Percentiles rank a stretch among this genome's conserved stretches.
These are phyloP conservation scores for Backusella westeae DNA, from an alignment of 192 early-diverging fungal species.

Conservation along the genomic window DNA sequence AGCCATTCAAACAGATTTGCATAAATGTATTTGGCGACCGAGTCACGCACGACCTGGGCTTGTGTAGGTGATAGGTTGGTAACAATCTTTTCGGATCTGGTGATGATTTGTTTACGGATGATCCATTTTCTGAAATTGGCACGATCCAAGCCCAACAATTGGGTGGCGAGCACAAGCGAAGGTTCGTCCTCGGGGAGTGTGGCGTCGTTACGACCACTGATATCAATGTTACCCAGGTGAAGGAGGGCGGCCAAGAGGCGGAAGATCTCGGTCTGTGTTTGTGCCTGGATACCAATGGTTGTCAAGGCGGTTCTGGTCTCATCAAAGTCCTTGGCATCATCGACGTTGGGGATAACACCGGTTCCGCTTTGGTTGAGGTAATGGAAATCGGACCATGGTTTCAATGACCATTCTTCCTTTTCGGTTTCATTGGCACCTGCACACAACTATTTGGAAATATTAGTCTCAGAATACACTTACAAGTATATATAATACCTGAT, in stretches of 20 bases:
- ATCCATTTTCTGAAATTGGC: conserved; percentile 93
- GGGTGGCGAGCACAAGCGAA: conserved; percentile 64
- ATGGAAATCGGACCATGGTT: conserved; percentile 73
- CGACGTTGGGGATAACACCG: conserved; percentile 79
- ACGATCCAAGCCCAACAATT: conserved; percentile 75
- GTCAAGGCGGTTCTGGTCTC: conserved; percentile 82
- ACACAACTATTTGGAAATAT: conserved; percentile 57
- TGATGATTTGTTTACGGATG: conserved; percentile 91
- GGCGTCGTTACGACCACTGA: conserved; percentile 69
- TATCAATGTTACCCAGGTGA: conserved; percentile 95
- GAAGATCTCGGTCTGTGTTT: conserved; percentile 88
- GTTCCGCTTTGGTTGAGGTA: conserved; percentile 88
- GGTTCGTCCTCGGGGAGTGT: conserved; percentile 75
- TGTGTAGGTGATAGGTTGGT: conserved; percentile 73
- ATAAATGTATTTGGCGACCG: conserved; percentile 97
- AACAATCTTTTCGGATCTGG: conserved; percentile 93
- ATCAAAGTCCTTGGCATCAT: conserved; percentile 91
- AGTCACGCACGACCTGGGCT: conserved; percentile 83
- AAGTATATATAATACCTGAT: conserved; percentile 56
- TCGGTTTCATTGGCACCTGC: conserved; percentile 83
- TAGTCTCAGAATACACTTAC: neutral
- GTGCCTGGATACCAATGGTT: conserved; percentile 79
- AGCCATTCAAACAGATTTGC: conserved; percentile 96
- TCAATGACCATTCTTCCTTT: conserved; percentile 75
- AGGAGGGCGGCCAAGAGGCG: conserved; percentile 87